These are phyloP conservation scores for Colletotrichum liriopes DNA, from an alignment of 2,329 filamentous ascomycete genomes.

Conservation along the genomic window DNA sequence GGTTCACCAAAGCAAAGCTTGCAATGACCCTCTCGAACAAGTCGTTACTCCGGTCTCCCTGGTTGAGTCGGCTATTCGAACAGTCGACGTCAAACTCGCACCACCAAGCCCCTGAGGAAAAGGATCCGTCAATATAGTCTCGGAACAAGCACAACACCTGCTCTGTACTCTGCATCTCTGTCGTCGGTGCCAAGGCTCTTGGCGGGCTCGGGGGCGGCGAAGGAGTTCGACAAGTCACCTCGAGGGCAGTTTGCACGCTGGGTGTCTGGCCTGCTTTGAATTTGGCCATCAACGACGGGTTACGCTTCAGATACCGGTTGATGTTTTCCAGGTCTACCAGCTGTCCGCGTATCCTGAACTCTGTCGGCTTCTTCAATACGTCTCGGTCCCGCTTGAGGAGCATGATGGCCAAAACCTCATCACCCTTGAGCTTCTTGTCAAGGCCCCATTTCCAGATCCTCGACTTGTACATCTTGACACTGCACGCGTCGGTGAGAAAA, in stretches of 20 bases:
- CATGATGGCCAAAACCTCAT: slow-evolving; percentile 58
- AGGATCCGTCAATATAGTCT: slow-evolving; percentile 51
- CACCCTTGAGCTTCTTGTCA: slow-evolving; percentile 59
- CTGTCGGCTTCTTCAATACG: slow-evolving; percentile 51
- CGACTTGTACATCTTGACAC: slow-evolving; percentile 61
- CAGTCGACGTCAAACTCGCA: slow-evolving; percentile 52
- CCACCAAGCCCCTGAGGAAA: slow-evolving; percentile 49
- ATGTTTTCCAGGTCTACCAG: slow-evolving; percentile 58
- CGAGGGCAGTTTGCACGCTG: slow-evolving; percentile 50
- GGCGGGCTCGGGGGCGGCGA: slow-evolving; percentile 47
- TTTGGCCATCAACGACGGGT: slow-evolving; percentile 53
- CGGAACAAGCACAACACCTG: slow-evolving; percentile 49
- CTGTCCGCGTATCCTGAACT: slow-evolving; percentile 57
- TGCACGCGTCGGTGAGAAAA: slow-evolving; percentile 41
- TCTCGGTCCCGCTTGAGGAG: slow-evolving; percentile 56
- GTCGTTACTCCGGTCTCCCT: slow-evolving; percentile 52
- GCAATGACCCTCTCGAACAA: slow-evolving; percentile 54
- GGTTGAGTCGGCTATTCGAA: slow-evolving; percentile 42
- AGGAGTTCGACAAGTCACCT: slow-evolving; percentile 53
- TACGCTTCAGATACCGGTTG: slow-evolving; percentile 58
- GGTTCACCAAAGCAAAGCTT: slow-evolving; percentile 53
- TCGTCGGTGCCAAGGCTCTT: slow-evolving; percentile 44
- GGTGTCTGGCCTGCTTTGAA: slow-evolving; percentile 51
- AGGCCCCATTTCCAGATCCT: slow-evolving; percentile 60
- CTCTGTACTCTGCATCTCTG: slow-evolving; percentile 48